Evolutionary conservation across 306 rosid species (phyloP).

Genomic region (Bauhinia variegata): DNA sequence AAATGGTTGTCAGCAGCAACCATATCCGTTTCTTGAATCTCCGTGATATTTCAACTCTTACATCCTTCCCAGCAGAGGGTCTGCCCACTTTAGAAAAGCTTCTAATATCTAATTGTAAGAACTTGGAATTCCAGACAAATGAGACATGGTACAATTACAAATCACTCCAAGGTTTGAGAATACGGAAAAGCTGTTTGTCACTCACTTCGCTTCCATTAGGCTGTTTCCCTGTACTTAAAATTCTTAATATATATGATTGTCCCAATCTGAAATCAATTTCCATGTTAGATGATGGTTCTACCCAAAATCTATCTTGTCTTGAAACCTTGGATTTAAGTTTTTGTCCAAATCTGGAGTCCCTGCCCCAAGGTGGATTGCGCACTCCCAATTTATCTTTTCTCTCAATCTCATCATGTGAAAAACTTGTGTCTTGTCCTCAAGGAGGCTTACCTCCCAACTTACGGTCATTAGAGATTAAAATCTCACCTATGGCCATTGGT

Average conservation of each 20-base stretch:
- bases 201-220: conserved; percentile 4
- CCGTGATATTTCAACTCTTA: background rate
- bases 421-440: background rate
- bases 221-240: background rate
- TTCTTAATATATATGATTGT: background rate
- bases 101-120: background rate
- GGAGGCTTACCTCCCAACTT: background rate
- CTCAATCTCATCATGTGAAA: conserved; percentile 3
- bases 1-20: background rate
- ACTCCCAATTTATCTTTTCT: conserved; percentile 3
- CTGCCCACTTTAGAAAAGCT: background rate
- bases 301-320: too few species aligned
- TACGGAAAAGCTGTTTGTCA: conserved; percentile 17
- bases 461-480: too few species aligned
- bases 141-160: conserved; percentile 8
- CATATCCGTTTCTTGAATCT: background rate
- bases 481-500: too few species aligned
- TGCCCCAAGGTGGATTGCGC: conserved; percentile 15
- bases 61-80: background rate
- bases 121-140: conserved; percentile 10
- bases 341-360: conserved; percentile 20
- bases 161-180: conserved; percentile 14
- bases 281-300: too few species aligned
- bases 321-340: too few species aligned
- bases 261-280: too few species aligned